Conservation (phyloP, 73 alveolate genomes). For the Paramecium tetraurelia region DNA sequence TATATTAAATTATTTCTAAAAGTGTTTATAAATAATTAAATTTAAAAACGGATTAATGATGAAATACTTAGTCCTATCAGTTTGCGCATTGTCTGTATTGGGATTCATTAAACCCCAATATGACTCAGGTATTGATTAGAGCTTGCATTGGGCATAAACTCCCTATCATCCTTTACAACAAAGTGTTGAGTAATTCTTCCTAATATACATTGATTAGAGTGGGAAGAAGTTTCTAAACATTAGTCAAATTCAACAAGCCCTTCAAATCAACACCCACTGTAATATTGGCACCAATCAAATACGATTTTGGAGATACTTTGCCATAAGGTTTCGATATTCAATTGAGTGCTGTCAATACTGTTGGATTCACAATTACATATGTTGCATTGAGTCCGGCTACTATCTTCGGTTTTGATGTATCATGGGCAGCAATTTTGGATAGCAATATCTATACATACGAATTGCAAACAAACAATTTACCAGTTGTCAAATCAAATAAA, state of each 20-base stretch:
- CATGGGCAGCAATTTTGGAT: constrained; percentile 49
- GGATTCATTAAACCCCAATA: constrained; percentile 31
- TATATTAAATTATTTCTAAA: background rate
- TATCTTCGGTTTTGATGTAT: constrained; percentile 34
- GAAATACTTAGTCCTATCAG: background rate
- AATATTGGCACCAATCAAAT: constrained; percentile 28
- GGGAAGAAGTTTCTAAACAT: background rate
- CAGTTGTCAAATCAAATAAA: background rate
- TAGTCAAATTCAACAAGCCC: background rate
- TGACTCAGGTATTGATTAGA: constrained; percentile 30
- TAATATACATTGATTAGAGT: background rate
- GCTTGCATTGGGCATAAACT: constrained; percentile 39
- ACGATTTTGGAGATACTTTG: background rate
- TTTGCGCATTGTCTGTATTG: background rate
- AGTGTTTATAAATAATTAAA: background rate
- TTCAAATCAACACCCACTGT: background rate
- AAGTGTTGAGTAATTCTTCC: background rate
- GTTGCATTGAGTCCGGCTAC: background rate
- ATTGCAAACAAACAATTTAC: background rate
- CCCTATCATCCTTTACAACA: constrained; percentile 23
- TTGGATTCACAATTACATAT: constrained; percentile 10
- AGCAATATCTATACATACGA: background rate
- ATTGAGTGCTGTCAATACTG: background rate
- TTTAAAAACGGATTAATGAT: constrained; percentile 44
- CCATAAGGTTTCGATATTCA: constrained; percentile 24